phyloP scores from a whole-genome alignment of 1,284 basidiomycete species.

The Malassezia restricta region DNA sequence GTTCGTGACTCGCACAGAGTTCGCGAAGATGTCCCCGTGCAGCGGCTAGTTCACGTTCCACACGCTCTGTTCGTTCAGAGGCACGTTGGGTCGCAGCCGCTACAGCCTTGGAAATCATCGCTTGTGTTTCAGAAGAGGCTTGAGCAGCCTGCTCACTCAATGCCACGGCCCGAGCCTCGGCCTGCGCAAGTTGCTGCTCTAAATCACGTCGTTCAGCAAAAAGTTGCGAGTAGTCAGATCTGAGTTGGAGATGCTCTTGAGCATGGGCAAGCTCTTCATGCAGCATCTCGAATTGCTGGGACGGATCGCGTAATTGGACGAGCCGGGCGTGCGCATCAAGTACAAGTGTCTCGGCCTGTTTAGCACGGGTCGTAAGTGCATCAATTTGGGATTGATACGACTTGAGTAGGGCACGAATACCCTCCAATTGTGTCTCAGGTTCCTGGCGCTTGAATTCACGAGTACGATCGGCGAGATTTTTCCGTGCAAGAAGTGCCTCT shows the following conservation, averaged over 20 bases:
- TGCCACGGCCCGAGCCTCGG: slow-evolving; percentile 3
- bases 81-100: slow-evolving; percentile 52
- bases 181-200: slow-evolving; percentile 3
- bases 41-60: slow-evolving; percentile 59
- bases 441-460: slow-evolving; percentile 37
- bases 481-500: slow-evolving; percentile 30
- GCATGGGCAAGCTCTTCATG: slow-evolving; percentile 47
- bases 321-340: slow-evolving; percentile 58
- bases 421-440: slow-evolving; percentile 26
- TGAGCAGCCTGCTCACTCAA: background rate
- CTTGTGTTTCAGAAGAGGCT: background rate
- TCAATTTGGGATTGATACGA: slow-evolving; percentile 89
- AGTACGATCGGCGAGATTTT: slow-evolving; percentile 38
- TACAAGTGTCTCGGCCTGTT: slow-evolving; percentile 82
- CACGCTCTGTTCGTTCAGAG: slow-evolving; percentile 77
- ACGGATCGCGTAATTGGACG: slow-evolving; percentile 88
- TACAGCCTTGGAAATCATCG: slow-evolving; percentile 7
- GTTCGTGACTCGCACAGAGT: slow-evolving; percentile 76
- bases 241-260: background rate
- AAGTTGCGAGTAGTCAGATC: background rate
- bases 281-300: slow-evolving; percentile 81
- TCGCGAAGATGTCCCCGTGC: slow-evolving; percentile 78
- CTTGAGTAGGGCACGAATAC: slow-evolving; percentile 37
- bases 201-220: background rate
- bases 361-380: slow-evolving; percentile 77